A percentile compares a stretch with the other conserved stretches of the same genome.
Evolutionary conservation across 2,329 filamentous ascomycete genomes (phyloP).

Genomic region (Furcasterigmium sp.): DNA sequence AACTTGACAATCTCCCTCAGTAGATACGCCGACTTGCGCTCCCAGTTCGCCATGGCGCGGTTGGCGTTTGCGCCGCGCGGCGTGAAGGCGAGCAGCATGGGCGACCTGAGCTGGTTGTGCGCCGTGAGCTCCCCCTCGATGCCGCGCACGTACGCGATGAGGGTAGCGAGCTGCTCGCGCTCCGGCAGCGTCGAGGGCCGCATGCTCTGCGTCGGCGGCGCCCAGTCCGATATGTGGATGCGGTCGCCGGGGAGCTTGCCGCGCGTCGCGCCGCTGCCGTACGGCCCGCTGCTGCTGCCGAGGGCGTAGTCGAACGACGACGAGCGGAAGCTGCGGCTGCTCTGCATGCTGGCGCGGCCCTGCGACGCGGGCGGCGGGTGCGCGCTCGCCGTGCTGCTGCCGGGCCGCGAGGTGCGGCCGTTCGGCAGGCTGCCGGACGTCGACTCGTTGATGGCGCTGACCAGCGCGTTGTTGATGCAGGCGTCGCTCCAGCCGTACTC

Average conservation of each 20-base stretch:
- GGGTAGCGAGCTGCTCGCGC: conserved; percentile 69
- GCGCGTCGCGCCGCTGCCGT: conserved; percentile 33
- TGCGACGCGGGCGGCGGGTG: conserved; percentile 8
- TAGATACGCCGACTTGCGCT: conserved; percentile 88
- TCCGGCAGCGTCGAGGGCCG: conserved; percentile 75
- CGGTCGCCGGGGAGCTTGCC: conserved; percentile 75
- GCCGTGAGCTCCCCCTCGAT: conserved; percentile 80
- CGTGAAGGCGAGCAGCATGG: conserved; percentile 86
- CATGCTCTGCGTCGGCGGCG: conserved; percentile 84
- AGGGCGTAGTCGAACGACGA: conserved; percentile 55
- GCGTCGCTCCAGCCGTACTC: conserved; percentile 95
- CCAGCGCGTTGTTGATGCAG: conserved; percentile 61
- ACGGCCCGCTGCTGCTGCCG: conserved; percentile 33
- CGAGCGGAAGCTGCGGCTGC: conserved; percentile 38
- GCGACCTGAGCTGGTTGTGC: conserved; percentile 82
- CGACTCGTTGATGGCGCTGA: conserved; percentile 47
- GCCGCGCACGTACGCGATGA: conserved; percentile 74
- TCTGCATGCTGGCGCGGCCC: conserved; percentile 2
- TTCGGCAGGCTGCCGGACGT: conserved; percentile 18
- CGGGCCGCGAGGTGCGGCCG: conserved; percentile 37
- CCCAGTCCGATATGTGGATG: conserved; percentile 81
- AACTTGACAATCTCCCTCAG: conserved; percentile 96
- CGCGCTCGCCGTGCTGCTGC: conserved; percentile 39
- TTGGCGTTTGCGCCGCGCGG: conserved; percentile 73
- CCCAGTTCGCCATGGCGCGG: conserved; percentile 94